Percentiles rank a stretch among this genome's conserved stretches.
These are phyloP conservation scores for Fusarium phyllophilum DNA, from an alignment of 2,329 filamentous ascomycete species.

Conservation along the genomic window DNA sequence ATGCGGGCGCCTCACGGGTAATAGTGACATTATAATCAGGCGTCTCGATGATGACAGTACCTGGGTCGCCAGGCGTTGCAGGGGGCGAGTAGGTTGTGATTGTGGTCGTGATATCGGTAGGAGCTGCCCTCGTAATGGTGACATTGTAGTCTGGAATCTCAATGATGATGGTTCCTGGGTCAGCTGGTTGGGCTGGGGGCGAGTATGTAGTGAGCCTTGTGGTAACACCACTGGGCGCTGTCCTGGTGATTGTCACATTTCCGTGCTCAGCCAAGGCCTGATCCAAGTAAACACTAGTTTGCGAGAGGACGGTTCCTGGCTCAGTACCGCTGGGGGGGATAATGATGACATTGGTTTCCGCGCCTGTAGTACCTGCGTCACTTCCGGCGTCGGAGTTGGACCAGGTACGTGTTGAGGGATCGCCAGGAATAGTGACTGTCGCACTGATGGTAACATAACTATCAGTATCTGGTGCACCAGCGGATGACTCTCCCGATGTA, in stretches of 20 bases:
- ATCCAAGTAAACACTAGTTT: conserved; percentile 34
- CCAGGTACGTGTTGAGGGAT: conserved; percentile 20
- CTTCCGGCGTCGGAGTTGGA: neutral
- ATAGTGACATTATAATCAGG: conserved; percentile 33
- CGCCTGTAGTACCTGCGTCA: conserved; percentile 17
- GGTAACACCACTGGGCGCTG: conserved; percentile 22
- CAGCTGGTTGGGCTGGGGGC: conserved; percentile 17
- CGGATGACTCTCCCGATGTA: neutral
- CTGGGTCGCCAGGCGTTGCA: conserved; percentile 21
- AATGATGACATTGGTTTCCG: conserved; percentile 32
- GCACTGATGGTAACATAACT: conserved; percentile 21
- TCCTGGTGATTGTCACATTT: conserved; percentile 28
- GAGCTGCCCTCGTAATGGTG: conserved; percentile 23
- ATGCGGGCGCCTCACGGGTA: conserved; percentile 12
- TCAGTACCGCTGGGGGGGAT: conserved; percentile 34
- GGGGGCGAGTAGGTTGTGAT: conserved; percentile 31
- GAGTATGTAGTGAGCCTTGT: conserved; percentile 21
- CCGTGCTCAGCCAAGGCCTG: conserved; percentile 23
- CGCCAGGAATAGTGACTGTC: conserved; percentile 33
- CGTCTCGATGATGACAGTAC: conserved; percentile 28
- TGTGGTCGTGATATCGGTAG: conserved; percentile 15
- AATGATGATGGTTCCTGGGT: conserved; percentile 26
- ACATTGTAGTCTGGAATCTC: conserved; percentile 29
- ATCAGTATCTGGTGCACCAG: neutral
- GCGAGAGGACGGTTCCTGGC: conserved; percentile 27